These are phyloP conservation scores for Extremus antarcticus DNA, from an alignment of 495 filamentous ascomycete species.

Conservation along the genomic window DNA sequence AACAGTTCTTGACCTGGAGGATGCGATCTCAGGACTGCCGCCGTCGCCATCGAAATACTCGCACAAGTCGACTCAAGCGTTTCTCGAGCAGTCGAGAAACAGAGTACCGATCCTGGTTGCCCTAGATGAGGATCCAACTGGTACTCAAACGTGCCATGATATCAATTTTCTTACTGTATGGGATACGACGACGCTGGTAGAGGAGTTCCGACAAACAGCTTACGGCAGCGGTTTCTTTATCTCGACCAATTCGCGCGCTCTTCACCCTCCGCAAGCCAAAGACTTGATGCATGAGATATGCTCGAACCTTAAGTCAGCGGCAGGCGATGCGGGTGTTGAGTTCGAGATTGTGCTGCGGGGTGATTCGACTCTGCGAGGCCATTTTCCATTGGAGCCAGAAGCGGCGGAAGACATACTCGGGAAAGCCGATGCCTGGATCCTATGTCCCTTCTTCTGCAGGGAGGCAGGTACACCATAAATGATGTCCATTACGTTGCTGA, in stretches of 20 bases:
- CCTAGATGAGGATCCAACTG: neutral
- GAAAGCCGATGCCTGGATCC: constrained; percentile 34
- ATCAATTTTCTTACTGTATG: constrained; percentile 47
- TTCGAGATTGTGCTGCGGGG: constrained; percentile 43
- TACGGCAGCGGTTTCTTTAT: constrained; percentile 40
- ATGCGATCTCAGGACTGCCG: neutral
- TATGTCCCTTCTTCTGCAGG: constrained; percentile 46
- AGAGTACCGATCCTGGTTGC: neutral
- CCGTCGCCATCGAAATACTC: neutral
- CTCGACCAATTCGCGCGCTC: constrained; percentile 45
- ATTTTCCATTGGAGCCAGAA: constrained; percentile 43
- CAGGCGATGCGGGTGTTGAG: constrained; percentile 27
- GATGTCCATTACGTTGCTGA: constrained; percentile 46
- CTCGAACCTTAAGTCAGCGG: constrained; percentile 35
- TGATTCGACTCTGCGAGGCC: constrained; percentile 44
- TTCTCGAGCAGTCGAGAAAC: neutral
- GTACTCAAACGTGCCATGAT: constrained; percentile 46
- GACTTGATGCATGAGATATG: constrained; percentile 38
- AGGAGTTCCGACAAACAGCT: constrained; percentile 30
- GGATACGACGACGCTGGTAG: constrained; percentile 33
- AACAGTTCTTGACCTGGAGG: neutral
- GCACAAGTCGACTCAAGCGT: neutral
- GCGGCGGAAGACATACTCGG: constrained; percentile 39
- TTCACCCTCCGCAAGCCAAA: constrained; percentile 35
- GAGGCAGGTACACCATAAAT: constrained; percentile 40